A percentile compares a stretch with the other conserved stretches of the same genome.
phyloP scores from a whole-genome alignment of 2,329 filamentous ascomycete species.

The Apiospora rasikravindrae region DNA sequence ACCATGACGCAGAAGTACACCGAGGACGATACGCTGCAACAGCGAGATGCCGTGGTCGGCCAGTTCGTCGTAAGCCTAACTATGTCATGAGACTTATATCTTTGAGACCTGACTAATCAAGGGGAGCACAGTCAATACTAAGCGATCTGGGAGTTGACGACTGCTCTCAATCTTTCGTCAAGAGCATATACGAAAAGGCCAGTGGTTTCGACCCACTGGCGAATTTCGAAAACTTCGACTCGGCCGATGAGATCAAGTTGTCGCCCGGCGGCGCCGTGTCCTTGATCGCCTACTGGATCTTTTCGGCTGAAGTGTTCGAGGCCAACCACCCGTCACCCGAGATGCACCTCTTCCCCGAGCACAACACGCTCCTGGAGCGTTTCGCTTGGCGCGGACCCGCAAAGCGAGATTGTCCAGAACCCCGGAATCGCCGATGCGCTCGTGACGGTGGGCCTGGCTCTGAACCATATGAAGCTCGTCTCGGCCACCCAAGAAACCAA shows the following conservation, averaged over 20 bases:
- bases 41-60: conserved; percentile 70
- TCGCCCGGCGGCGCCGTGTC: conserved; percentile 65
- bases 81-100: background rate
- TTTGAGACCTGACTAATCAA: conserved; percentile 23
- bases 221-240: conserved; percentile 51
- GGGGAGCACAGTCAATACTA: conserved; percentile 59
- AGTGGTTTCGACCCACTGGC: conserved; percentile 52
- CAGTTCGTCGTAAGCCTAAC: conserved; percentile 67
- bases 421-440: conserved; percentile 65
- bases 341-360: conserved; percentile 65
- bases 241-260: conserved; percentile 58
- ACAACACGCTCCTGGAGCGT: conserved; percentile 56
- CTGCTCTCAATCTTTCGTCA: conserved; percentile 52
- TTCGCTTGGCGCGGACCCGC: conserved; percentile 59
- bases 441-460: conserved; percentile 63
- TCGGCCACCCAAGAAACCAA: conserved; percentile 42
- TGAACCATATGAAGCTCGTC: conserved; percentile 57
- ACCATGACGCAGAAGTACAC: conserved; percentile 70
- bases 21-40: conserved; percentile 64
- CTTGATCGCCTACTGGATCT: conserved; percentile 66
- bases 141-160: conserved; percentile 63
- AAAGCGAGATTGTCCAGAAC: conserved; percentile 53
- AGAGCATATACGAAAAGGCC: conserved; percentile 48
- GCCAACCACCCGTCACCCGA: conserved; percentile 58
- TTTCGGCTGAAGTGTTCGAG: conserved; percentile 66